Evolutionary conservation across 768 basidiomycete species (phyloP), one percentile per base, ranked within the genome.

Genomic region (Trametes meyenii): DNA sequence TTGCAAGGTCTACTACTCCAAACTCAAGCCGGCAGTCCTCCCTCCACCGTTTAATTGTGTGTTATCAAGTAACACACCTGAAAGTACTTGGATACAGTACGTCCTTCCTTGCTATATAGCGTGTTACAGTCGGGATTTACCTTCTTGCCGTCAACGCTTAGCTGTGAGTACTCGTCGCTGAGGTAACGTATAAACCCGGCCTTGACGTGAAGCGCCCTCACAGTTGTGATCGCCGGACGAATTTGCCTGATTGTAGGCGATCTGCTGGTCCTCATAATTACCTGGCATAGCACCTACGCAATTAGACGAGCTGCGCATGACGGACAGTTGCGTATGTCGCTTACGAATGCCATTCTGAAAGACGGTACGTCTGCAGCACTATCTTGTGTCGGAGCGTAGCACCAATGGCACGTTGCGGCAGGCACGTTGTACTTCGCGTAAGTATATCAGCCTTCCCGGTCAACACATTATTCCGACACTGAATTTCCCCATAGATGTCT

Each of bases 401-500:
- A n/a, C 29, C 12, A 19, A 35, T 54, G 24, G 43, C 14, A 6
- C 2, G 13, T 36, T 1, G 43, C 17, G 11, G 1, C 45, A 58
- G 56, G 56, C 21, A 58, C 58, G 1, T 35, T 60, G 13, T 60
- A 60, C 58, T 60, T 60, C 17, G 58, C 26, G 58, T 52, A 38
- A 26, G 51, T 3, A 11, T 21, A n/a, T 5, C 17, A 0, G 8
- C 6, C 29, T 12, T 21, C 21, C n/a, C n/a, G n/a, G n/a, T n/a
- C 26, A 6, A 3, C n/a, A 13, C 8, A 42, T n/a, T 19, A 21
- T n/a, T 1, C 43, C 8, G 14, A 21, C 17, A 19, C 43, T 19
- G 3, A 1, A 23, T 1, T 33, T 2, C 2, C 11, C 14, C 11
- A 43, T 17, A 59, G 58, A 2, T 53, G 50, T 33, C 36, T 58